Evolutionary conservation across 2,329 filamentous ascomycete genomes (phyloP).

Genomic region (Aciculosporium take): DNA sequence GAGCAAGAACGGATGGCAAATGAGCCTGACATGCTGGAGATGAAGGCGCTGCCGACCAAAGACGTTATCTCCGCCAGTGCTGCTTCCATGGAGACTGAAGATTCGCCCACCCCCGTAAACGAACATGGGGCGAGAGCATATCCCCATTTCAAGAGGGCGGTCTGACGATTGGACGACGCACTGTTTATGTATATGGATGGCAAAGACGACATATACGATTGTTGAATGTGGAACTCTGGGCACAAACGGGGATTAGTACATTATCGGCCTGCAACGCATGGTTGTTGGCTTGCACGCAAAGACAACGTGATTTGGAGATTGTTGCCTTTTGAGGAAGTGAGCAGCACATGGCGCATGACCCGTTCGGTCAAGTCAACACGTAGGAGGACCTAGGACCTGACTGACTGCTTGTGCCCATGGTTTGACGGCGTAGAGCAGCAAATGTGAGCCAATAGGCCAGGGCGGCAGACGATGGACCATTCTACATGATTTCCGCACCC

Average conservation of each 20-base stretch:
- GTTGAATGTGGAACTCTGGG: neutral
- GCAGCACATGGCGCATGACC: too few relatives aligned
- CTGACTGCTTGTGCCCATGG: too few relatives aligned
- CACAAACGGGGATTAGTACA: too few relatives aligned
- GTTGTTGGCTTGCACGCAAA: neutral
- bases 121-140: neutral
- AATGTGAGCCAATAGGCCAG: too few relatives aligned
- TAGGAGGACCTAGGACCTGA: too few relatives aligned
- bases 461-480: too few relatives aligned
- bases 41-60: slow-evolving; percentile 24
- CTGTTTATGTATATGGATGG: neutral
- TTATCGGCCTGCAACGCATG: neutral
- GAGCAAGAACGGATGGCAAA: slow-evolving; percentile 37
- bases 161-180: neutral
- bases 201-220: neutral
- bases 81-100: neutral
- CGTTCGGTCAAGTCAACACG: too few relatives aligned
- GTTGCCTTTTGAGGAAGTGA: too few relatives aligned
- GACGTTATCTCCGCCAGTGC: slow-evolving; percentile 12
- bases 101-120: neutral
- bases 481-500: too few relatives aligned
- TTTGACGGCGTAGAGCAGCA: too few relatives aligned
- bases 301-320: neutral
- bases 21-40: slow-evolving; percentile 34
- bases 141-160: neutral